A percentile compares a stretch with the other conserved stretches of the same genome.
phyloP scores from a whole-genome alignment of 2,329 filamentous ascomycete species.

The Claviceps africana region DNA sequence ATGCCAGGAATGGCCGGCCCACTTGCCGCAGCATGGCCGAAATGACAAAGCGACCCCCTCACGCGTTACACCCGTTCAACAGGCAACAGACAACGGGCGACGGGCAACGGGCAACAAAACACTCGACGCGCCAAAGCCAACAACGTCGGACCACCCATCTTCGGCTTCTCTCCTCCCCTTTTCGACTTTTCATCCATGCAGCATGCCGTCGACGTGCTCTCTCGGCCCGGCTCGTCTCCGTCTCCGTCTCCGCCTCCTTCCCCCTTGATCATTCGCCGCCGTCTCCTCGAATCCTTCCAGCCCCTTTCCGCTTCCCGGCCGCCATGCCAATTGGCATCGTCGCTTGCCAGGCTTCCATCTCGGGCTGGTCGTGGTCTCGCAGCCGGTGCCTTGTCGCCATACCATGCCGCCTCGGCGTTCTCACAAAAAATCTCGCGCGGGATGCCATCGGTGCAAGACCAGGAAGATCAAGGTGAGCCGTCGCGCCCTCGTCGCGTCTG shows the following conservation, averaged over 20 bases:
- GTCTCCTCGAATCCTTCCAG: background rate
- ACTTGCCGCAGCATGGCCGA: background rate
- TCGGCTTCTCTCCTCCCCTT: background rate
- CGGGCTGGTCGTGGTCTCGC: slow-evolving; percentile 9
- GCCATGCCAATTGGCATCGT: slow-evolving; percentile 16
- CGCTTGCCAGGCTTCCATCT: slow-evolving; percentile 13
- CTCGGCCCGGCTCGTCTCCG: background rate
- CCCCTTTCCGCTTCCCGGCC: slow-evolving; percentile 7
- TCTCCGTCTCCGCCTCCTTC: no score
- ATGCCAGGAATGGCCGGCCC: background rate
- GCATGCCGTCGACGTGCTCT: background rate
- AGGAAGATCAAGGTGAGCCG: slow-evolving; percentile 52
- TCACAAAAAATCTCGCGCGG: slow-evolving; percentile 56
- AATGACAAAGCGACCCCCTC: background rate
- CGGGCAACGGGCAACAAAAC: no score
- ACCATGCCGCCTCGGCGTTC: slow-evolving; percentile 51
- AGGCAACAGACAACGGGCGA: no score
- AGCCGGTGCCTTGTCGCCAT: slow-evolving; percentile 12
- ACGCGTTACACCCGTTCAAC: no score
- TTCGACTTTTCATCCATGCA: background rate
- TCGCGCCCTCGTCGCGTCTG: background rate
- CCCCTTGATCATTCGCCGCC: background rate
- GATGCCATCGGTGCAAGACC: slow-evolving; percentile 51
- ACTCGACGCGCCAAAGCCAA: no score
- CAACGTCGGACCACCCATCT: background rate